phyloP scores from a whole-genome alignment of 2,329 filamentous ascomycete species.

The Aspergillus ibericus region DNA sequence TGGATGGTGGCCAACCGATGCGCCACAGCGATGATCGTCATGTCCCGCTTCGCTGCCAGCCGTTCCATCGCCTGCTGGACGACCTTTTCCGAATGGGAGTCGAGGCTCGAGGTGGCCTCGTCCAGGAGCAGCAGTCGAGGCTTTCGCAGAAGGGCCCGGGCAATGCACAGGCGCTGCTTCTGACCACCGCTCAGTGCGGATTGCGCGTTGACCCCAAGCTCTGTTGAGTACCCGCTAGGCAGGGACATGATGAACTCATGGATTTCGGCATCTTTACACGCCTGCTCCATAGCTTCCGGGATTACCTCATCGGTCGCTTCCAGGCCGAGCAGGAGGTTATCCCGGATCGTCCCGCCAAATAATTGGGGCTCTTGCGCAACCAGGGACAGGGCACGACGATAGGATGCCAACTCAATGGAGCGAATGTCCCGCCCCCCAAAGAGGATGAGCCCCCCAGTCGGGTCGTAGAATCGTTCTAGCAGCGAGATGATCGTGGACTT shows the following conservation, averaged over 20 bases:
- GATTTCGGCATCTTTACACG: slow-evolving; percentile 54
- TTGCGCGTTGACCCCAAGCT: slow-evolving; percentile 51
- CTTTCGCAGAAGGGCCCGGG: slow-evolving; percentile 54
- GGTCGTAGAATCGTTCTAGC: slow-evolving; percentile 67
- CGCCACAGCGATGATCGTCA: slow-evolving; percentile 72
- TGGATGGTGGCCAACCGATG: slow-evolving; percentile 76
- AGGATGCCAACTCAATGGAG: slow-evolving; percentile 28
- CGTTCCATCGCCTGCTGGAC: slow-evolving; percentile 70
- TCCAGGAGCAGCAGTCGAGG: slow-evolving; percentile 58
- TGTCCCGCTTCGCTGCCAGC: slow-evolving; percentile 54
- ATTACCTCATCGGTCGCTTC: slow-evolving; percentile 27
- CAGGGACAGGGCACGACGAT: slow-evolving; percentile 35
- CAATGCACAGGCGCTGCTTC: slow-evolving; percentile 57
- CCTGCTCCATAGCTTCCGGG: slow-evolving; percentile 45
- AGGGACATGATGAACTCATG: slow-evolving; percentile 55
- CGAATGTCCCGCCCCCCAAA: slow-evolving; percentile 36
- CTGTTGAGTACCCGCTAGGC: slow-evolving; percentile 52
- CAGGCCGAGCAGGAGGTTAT: slow-evolving; percentile 51
- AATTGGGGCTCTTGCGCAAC: slow-evolving; percentile 48
- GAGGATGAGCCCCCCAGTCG: slow-evolving; percentile 49
- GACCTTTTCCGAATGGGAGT: slow-evolving; percentile 65
- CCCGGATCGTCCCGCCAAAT: slow-evolving; percentile 48
- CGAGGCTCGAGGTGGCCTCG: slow-evolving; percentile 61
- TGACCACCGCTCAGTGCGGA: slow-evolving; percentile 56
- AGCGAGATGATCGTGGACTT: slow-evolving; percentile 67